Conservation (phyloP, 805 yeast species). For the Candida corydali region DNA sequence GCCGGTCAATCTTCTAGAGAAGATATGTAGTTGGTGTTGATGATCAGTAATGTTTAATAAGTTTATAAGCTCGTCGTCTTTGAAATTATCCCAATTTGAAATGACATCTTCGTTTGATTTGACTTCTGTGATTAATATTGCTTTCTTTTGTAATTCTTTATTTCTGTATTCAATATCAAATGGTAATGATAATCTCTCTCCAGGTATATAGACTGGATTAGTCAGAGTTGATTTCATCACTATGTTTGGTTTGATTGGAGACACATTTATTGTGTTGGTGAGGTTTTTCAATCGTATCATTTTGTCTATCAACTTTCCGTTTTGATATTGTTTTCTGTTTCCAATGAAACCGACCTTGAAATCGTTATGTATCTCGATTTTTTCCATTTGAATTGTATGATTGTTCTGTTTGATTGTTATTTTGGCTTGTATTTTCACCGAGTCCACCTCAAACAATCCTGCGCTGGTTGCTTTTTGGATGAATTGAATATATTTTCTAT, state of each 20-base stretch:
- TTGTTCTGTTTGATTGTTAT: constrained; percentile 8
- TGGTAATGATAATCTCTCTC: constrained; percentile 4
- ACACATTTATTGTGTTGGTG: constrained; percentile 12
- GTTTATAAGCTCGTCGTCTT: constrained; percentile 37
- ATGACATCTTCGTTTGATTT: constrained; percentile 13
- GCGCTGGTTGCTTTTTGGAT: constrained; percentile 16
- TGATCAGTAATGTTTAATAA: constrained; percentile 11
- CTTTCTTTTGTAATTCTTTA: constrained; percentile 4
- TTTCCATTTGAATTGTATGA: constrained; percentile 7
- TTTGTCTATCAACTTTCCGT: not conserved
- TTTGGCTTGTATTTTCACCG: constrained; percentile 12
- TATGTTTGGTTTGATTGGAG: constrained; percentile 23
- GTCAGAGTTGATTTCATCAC: not conserved
- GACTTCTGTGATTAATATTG: constrained; percentile 8
- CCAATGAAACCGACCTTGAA: not conserved
- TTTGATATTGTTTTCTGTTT: not conserved
- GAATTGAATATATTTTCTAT: constrained; percentile 17
- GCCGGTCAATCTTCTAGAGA: constrained; percentile 2
- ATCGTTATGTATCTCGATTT: constrained; percentile 7
- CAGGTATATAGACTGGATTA: constrained; percentile 3
- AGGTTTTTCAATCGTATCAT: constrained; percentile 6
- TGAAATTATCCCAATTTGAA: constrained; percentile 30
- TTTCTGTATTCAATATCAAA: constrained; percentile 9
- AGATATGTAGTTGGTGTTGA: constrained; percentile 16
- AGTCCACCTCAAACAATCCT: constrained; percentile 20